Evolutionary conservation across 2,329 filamentous ascomycete genomes (phyloP).

Genomic region (Talaromyces marneffei): DNA sequence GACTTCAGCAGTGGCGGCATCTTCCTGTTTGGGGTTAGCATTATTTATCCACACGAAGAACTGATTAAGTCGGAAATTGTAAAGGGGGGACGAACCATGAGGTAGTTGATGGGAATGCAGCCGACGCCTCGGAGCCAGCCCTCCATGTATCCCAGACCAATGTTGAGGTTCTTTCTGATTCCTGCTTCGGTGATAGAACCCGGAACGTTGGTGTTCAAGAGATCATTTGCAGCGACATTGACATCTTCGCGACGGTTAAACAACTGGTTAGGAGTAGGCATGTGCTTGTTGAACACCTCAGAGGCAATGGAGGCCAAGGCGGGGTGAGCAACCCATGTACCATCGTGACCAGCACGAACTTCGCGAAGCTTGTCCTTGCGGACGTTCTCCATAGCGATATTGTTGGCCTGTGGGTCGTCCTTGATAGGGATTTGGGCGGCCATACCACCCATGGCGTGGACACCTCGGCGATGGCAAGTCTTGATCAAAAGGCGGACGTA

Average conservation of each 20-base stretch:
- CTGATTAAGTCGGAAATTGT: not conserved
- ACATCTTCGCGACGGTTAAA: slow-evolving; percentile 88
- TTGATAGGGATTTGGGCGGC: slow-evolving; percentile 98
- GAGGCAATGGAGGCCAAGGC: slow-evolving; percentile 81
- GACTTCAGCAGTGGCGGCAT: slow-evolving; percentile 94
- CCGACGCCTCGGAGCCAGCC: slow-evolving; percentile 93
- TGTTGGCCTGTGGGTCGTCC: slow-evolving; percentile 83
- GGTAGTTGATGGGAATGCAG: slow-evolving; percentile 94
- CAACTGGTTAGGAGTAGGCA: slow-evolving; percentile 97
- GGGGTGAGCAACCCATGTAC: slow-evolving; percentile 95
- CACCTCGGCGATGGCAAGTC: slow-evolving; percentile 91
- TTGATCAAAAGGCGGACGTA: slow-evolving; percentile 97
- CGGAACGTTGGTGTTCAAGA: slow-evolving; percentile 97
- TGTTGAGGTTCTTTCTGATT: slow-evolving; percentile 96
- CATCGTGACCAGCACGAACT: slow-evolving; percentile 90
- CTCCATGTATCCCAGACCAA: slow-evolving; percentile 97
- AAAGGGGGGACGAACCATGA: slow-evolving; percentile 60
- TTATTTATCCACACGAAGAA: not conserved
- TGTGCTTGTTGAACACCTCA: slow-evolving; percentile 95
- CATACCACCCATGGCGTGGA: slow-evolving; percentile 99
- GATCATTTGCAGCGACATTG: slow-evolving; percentile 74
- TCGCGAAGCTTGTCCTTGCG: slow-evolving; percentile 95
- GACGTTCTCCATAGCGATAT: slow-evolving; percentile 87
- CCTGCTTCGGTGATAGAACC: slow-evolving; percentile 88
- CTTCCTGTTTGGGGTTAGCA: slow-evolving; percentile 51